Conservation (phyloP, 78 protist genomes). For the Tieghemostelium lacteum region DNA sequence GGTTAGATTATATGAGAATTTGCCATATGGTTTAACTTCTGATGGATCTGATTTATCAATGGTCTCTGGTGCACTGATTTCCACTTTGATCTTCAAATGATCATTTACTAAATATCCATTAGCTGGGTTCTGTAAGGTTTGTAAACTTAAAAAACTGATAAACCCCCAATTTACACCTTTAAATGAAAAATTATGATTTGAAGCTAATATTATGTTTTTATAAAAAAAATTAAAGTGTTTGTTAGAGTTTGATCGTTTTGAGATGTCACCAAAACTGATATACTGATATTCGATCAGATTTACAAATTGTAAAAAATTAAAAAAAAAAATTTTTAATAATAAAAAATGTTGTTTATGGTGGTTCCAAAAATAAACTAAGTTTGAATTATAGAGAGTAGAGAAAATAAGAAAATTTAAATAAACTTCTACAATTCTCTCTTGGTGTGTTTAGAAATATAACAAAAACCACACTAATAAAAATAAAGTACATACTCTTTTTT, state of each 20-base stretch:
- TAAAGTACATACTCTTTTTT: slow-evolving; percentile 36
- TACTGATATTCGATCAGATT: too few relatives aligned
- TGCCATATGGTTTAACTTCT: slow-evolving; percentile 56
- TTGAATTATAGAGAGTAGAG: neutral
- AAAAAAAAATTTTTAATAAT: too few relatives aligned
- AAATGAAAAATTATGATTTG: slow-evolving; percentile 74
- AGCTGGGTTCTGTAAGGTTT: slow-evolving; percentile 33
- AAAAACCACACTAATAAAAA: neutral
- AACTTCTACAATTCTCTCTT: too few relatives aligned
- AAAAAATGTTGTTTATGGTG: too few relatives aligned
- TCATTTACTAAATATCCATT: slow-evolving; percentile 59
- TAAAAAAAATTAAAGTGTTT: neutral
- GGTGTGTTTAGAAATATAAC: neutral
- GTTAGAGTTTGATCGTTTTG: neutral
- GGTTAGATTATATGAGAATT: slow-evolving; percentile 48
- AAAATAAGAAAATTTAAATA: neutral
- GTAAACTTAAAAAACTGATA: slow-evolving; percentile 53
- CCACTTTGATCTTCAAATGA: slow-evolving; percentile 52
- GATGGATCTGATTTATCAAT: slow-evolving; percentile 67
- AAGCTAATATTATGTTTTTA: slow-evolving; percentile 25
- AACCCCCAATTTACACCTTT: slow-evolving; percentile 82
- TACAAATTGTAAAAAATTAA: too few relatives aligned
- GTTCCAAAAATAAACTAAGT: neutral
- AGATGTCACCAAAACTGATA: too few relatives aligned
- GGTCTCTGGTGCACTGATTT: slow-evolving; percentile 54